These are phyloP conservation scores for Trichoderma sp. DNA, from an alignment of 2,329 filamentous ascomycete genomes.

Conservation along the genomic window DNA sequence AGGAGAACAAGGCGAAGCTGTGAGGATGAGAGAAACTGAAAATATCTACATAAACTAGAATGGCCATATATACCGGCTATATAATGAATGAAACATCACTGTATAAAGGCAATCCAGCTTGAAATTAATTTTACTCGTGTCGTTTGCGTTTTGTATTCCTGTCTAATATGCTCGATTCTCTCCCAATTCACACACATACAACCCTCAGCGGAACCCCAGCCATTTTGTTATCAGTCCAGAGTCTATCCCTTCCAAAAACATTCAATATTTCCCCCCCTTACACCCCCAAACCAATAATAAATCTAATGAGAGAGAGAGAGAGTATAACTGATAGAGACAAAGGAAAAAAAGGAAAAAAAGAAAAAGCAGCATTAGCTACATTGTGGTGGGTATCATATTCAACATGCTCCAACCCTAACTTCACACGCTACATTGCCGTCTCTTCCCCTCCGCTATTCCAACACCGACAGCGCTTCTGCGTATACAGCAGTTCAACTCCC, in stretches of 20 bases:
- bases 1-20: slow-evolving; percentile 42
- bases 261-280: background rate
- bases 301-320: background rate
- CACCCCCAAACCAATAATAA: background rate
- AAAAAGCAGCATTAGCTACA: slow-evolving; percentile 1
- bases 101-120: too few species aligned
- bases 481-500: slow-evolving; percentile 23
- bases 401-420: background rate
- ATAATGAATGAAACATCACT: too few species aligned
- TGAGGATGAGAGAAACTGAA: slow-evolving; percentile 26
- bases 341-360: background rate
- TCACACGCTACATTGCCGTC: background rate
- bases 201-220: background rate
- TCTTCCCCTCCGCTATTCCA: slow-evolving; percentile 16
- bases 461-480: slow-evolving; percentile 20
- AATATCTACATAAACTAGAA: background rate
- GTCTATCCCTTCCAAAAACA: background rate
- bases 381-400: slow-evolving; percentile 17
- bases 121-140: too few species aligned
- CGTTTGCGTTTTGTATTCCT: background rate
- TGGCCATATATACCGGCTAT: background rate
- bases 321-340: background rate
- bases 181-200: background rate
- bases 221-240: background rate
- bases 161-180: background rate